Evolutionary conservation across 768 basidiomycete genomes (phyloP), one percentile per base, ranked within the genome.

Genomic region (Suillus sp.): DNA sequence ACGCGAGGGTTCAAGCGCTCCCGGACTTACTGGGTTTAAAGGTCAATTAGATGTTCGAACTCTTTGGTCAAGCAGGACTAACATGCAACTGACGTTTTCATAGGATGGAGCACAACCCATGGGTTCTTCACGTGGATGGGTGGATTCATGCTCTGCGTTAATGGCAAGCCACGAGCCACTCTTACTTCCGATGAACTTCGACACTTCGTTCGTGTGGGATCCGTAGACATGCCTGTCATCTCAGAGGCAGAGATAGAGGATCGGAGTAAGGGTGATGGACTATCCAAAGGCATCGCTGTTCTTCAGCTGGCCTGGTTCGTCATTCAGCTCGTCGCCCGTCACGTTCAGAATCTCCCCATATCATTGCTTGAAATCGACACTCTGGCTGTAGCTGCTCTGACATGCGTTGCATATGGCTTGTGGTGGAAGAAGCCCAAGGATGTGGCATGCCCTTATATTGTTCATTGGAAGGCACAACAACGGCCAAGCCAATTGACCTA

Each of bases 371-470:
- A 80, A 67, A 38, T 78, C 9, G 40, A 67, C 9, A 77, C 78
- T 0, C 56, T 78, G 18, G 75, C 76, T 10, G 71, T 74, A 61
- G 72, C 71, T 1, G 60, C 65, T 4, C 62, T 77, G 25, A 75
- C 75, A 35, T 59, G 67, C 18, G 32, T 72, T 37, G 69, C 70
- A 5, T 78, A 74, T 55, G 53, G 62, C 9, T 62, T 75, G 27
- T 79, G 78, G 77, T 75, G 73, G 77, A 53, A 71, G 47, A 79
- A 79, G 61, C 78, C 78, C 1, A 64, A 73, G 32, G 64, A 71
- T 62, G 65, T 74, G 16, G 27, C 34, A 18, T 58, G 60, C 48
- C 69, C 69, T 22, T 22, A 30, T 42, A 14, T 25, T 40, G 47
- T 62, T 35, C 9, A 64, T 34, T 34, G 10, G 42, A 45, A 59